Evolutionary conservation across 179 eudicot genomes (phyloP), one percentile per base, ranked within the genome.

Genomic region (Spinacia oleracea): DNA sequence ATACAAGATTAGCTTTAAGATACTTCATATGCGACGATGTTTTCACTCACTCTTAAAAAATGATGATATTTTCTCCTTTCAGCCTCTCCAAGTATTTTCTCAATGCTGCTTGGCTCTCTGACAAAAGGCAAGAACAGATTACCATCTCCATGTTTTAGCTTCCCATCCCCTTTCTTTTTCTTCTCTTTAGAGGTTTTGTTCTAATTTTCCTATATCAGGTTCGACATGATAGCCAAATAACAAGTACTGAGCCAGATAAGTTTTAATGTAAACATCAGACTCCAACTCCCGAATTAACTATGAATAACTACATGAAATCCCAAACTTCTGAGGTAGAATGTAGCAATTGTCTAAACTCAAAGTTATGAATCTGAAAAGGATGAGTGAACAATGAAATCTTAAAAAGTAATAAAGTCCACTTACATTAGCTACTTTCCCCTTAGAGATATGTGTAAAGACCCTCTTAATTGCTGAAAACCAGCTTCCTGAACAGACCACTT

Each of bases 381-480:
- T 9, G 35, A 63, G 31, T 75, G 48, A 67, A 45, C 35, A 50
- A 42, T 35, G 12, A 66, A n/a, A 46, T n/a, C 29, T 21, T 16
- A 11, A 78, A n/a, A n/a, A 77, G 68, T 42, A 48, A 51, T 31
- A 46, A 73, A 35, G 45, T 65, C 6, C 18, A 86, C 97, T 91
- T 85, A 93, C 98, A 86, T 90, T 84, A 48, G 84, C 77, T 81
- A 88, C 83, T 82, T 89, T 93, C 78, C 90, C 98, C 83, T 92
- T 93, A 21, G 97, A 91, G 87, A 77, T 88, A 84, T 89, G 91
- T 38, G 83, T 73, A 70, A 96, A 96, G 77, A 87, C 97, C 90
- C 84, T 89, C 86, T 92, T 96, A 79, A 96, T 93, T 45, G 94
- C 98, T 78, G 99, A 91, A 90, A 93, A 89, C 97, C 98, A 77